Evolutionary conservation across 1,284 basidiomycete species (phyloP), one percentile per base, ranked within the genome.

Genomic region (Wallemia hederae): DNA sequence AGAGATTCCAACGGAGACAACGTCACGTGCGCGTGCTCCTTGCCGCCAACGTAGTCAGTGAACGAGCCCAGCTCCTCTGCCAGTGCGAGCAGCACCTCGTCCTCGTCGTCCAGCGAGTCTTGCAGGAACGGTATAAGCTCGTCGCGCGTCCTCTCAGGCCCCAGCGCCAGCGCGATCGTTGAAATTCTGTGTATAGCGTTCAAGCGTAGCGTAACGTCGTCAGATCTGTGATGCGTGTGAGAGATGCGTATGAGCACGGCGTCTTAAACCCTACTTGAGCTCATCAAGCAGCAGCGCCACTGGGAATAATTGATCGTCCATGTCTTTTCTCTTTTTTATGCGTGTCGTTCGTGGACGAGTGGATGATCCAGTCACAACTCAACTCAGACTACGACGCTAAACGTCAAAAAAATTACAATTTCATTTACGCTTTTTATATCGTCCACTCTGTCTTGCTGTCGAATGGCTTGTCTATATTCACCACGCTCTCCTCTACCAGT

Each of bases 41-140:
- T 78, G 7, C 94, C 94, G 31, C 94, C 94, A 60, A 98, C 80
- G 71, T 97, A 98, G 67, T 98, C 87, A 65, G 90, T 85, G 69
- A 83, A 86, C 69, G 78, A 80, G 60, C 92, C 94, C 24, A 99
- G 75, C 72, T 98, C 94, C 67, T 97, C 92, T 24, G 92, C 91
- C 60, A 99, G 76, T 2, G 92, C 94, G 39, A 99, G 78, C 34
- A 99, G 76, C 27, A 99, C 92, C 70, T 99, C 94, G 71, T 99
- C 94, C 73, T 99, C 94, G 69, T 99, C 94, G 72, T 99, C 94
- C 66, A 98, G 81, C 33, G 90, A 94, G 69, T 99, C 92, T 65
- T 75, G 74, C 62, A 99, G 78, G 75, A 99, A 99, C 0, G 91
- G 88, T 65, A 99, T 81, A 64, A 99, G 80, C 72, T 99, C 94